A percentile compares a stretch with the other conserved stretches of the same genome.
These are phyloP conservation scores for Candida sphagnicola DNA, from an alignment of 805 yeast genomes.

Conservation along the genomic window DNA sequence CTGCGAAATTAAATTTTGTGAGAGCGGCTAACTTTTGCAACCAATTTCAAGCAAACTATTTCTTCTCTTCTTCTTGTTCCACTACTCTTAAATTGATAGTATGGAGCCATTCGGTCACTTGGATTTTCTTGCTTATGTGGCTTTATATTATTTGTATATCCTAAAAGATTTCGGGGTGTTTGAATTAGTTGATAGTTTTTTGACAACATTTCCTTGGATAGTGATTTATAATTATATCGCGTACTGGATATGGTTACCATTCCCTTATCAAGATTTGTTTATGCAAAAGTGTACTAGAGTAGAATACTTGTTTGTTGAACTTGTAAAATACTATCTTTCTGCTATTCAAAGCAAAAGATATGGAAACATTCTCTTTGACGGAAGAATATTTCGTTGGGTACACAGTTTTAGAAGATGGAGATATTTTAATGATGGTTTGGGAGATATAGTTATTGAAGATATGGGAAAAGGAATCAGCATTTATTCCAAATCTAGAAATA, in stretches of 20 bases:
- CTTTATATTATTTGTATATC: slow-evolving; percentile 17
- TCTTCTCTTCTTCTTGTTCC: too few relatives aligned
- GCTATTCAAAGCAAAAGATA: neutral
- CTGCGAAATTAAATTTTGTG: neutral
- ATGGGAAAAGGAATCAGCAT: slow-evolving; percentile 27
- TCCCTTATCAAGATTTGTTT: slow-evolving; percentile 17
- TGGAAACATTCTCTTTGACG: slow-evolving; percentile 7
- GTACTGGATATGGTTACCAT: slow-evolving; percentile 9
- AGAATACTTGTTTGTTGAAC: slow-evolving; percentile 9
- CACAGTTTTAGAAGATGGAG: slow-evolving; percentile 23
- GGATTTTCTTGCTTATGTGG: slow-evolving; percentile 20
- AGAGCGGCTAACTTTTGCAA: slow-evolving; percentile 2
- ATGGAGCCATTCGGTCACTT: slow-evolving; percentile 12
- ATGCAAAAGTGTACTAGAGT: slow-evolving; percentile 18
- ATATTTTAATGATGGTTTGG: slow-evolving; percentile 31
- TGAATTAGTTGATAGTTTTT: slow-evolving; percentile 13
- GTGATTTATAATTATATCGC: slow-evolving; percentile 6
- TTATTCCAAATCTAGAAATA: slow-evolving; percentile 22
- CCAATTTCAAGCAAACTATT: too few relatives aligned
- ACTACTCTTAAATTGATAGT: too few relatives aligned
- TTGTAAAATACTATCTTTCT: slow-evolving; percentile 7
- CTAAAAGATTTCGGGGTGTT: slow-evolving; percentile 17
- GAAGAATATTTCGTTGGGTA: slow-evolving; percentile 25
- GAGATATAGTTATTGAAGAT: slow-evolving; percentile 18
- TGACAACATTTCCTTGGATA: slow-evolving; percentile 12